Base-by-base conservation (phyloP, 768 basidiomycete genomes). In the Podaxis sp. region DNA sequence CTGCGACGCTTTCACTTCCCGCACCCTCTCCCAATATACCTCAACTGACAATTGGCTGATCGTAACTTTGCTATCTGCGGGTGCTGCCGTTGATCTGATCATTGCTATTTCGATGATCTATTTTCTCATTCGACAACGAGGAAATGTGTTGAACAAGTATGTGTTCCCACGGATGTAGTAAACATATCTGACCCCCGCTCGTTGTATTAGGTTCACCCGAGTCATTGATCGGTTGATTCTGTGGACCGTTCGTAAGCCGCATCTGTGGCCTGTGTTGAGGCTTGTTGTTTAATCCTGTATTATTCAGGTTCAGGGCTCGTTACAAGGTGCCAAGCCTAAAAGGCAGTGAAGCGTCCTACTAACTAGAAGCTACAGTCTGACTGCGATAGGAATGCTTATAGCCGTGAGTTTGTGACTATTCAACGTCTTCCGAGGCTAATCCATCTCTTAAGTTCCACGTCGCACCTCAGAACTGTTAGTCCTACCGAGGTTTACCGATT, bases 101-200 rank as follows among this genome's bases (percentile, higher is more conserved):
- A 62, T 62, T 42, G 61, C 61, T 18, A 9, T 23, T 2, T 62
- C 61, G 5, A 62, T 62, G 61, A 37, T 62, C 4, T 50, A 51
- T 35, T 62, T 7, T n/a, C 28, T 62, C 32, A 11, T 51, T 11
- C 28, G 14, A 36, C 48, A 57, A 48, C 38, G 55, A 42, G 55
- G 52, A 44, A 40, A 27, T 13, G 25, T 35, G 9, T 47, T 61
- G 52, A 44, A 38, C 11, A 40, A 11, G 59, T 47, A 47, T 27
- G 51, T 54, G 0, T 21, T 18, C 42, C n/a, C 18, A 9, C 6
- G 9, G n/a, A 2, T 44, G n/a, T n/a, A 18, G 42, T 44, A 7
- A 9, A 18, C 14, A 21, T 32, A 42, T 42, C 42, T n/a, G 16
- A 44, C 42, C 5, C 18, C 18, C 1, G 23, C 23, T 2, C 7